Conservation (phyloP, 2,329 filamentous ascomycete species). For the Decorospora gaudefroyi region DNA sequence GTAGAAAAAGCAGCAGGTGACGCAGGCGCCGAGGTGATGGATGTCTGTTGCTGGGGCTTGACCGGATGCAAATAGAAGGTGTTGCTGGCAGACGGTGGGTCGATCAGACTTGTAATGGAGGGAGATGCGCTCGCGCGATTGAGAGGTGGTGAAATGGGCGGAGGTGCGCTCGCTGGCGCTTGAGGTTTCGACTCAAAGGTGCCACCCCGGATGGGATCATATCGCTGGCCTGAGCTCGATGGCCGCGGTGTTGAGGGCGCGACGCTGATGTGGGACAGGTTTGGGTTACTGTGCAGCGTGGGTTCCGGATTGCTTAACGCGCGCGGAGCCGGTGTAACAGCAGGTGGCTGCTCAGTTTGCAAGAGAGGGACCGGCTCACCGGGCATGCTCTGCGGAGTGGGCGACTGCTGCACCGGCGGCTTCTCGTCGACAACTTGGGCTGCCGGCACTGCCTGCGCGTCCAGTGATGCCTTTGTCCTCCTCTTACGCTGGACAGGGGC, state of each 20-base stretch:
- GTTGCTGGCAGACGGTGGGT: constrained; percentile 60
- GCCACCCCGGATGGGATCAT: constrained; percentile 82
- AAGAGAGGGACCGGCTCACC: constrained; percentile 31
- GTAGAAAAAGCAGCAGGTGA: constrained; percentile 44
- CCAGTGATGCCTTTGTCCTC: constrained; percentile 48
- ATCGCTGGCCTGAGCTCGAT: constrained; percentile 76
- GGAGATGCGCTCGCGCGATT: constrained; percentile 86
- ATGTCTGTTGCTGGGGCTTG: constrained; percentile 43
- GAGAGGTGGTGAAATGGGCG: constrained; percentile 56
- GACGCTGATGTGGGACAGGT: constrained; percentile 49
- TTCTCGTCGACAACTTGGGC: constrained; percentile 35
- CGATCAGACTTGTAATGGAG: constrained; percentile 87
- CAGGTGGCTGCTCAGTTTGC: constrained; percentile 36
- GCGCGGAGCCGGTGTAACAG: constrained; percentile 33
- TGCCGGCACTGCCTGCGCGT: constrained; percentile 39
- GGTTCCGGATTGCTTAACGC: constrained; percentile 49
- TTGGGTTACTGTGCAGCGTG: constrained; percentile 46
- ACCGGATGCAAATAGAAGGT: constrained; percentile 41
- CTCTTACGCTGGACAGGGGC: constrained; percentile 56
- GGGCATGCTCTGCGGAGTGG: constrained; percentile 38
- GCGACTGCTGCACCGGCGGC: constrained; percentile 28
- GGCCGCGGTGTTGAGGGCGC: constrained; percentile 56
- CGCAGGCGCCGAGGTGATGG: constrained; percentile 48
- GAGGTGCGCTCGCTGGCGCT: constrained; percentile 51
- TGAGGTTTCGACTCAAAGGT: constrained; percentile 49